Evolutionary conservation across 2,329 filamentous ascomycete genomes (phyloP).

Genomic region (Metarhizium album): DNA sequence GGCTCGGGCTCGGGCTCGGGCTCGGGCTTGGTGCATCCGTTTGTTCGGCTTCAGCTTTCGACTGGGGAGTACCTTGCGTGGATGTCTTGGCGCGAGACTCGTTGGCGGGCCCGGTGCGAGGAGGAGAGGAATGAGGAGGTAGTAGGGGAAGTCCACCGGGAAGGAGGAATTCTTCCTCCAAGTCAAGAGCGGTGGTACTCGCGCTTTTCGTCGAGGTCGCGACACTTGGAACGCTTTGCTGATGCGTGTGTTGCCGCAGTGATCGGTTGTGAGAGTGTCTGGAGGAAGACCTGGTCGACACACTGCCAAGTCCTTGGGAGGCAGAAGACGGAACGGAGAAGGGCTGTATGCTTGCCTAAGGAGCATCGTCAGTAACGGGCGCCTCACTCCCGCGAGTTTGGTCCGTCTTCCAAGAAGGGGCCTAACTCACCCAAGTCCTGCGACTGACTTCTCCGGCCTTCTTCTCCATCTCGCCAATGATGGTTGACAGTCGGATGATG

Average conservation of each 20-base stretch:
- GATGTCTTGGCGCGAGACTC: background rate
- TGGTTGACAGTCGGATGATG: conserved; percentile 61
- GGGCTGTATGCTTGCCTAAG: conserved; percentile 12
- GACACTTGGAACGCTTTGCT: conserved; percentile 11
- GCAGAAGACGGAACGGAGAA: conserved; percentile 9
- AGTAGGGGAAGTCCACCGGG: conserved; percentile 13
- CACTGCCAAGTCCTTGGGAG: background rate
- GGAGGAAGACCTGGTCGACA: conserved; percentile 6
- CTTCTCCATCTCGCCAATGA: conserved; percentile 77
- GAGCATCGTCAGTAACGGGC: background rate
- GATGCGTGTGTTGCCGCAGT: background rate
- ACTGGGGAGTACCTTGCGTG: background rate
- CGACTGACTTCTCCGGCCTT: conserved; percentile 76
- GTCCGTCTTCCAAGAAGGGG: background rate
- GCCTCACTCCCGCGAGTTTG: too few species aligned
- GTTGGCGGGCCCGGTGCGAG: background rate
- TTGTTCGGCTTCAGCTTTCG: background rate
- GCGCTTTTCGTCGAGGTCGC: conserved; percentile 7
- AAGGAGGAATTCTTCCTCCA: conserved; percentile 14
- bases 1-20: too few species aligned
- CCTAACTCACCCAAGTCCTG: conserved; percentile 54
- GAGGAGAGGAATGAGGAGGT: conserved; percentile 8
- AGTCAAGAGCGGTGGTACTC: conserved; percentile 9
- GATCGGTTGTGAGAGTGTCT: conserved; percentile 1
- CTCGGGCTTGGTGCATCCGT: conserved; percentile 9